These are phyloP conservation scores for Aspergillus sp. DNA, from an alignment of 2,329 filamentous ascomycete genomes.

Conservation along the genomic window DNA sequence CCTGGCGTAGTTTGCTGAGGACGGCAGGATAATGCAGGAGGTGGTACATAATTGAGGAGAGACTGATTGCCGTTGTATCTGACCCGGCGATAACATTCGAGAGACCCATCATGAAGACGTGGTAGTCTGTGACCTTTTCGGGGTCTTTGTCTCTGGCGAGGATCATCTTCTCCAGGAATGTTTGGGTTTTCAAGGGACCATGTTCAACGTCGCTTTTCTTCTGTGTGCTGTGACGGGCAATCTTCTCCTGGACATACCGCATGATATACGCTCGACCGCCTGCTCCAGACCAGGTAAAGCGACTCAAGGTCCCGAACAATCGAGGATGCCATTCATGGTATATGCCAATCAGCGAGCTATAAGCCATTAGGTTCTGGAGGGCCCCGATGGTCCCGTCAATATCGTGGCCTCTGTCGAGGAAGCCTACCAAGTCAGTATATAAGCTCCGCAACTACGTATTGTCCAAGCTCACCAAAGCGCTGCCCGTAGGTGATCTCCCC, in stretches of 20 bases:
- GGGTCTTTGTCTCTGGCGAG: constrained; percentile 44
- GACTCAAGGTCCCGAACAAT: constrained; percentile 32
- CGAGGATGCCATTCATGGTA: constrained; percentile 41
- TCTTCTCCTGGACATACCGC: constrained; percentile 33
- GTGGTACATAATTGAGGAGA: constrained; percentile 48
- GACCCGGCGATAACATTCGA: constrained; percentile 38
- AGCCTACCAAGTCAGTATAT: constrained; percentile 38
- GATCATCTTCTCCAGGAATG: constrained; percentile 47
- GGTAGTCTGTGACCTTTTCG: constrained; percentile 41
- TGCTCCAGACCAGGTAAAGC: constrained; percentile 31
- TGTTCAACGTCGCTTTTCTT: constrained; percentile 3
- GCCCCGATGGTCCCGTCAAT: constrained; percentile 44
- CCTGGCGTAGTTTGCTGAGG: constrained; percentile 28
- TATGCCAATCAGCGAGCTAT: constrained; percentile 45
- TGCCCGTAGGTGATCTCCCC: constrained; percentile 49
- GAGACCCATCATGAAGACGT: constrained; percentile 39
- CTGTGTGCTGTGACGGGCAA: constrained; percentile 26
- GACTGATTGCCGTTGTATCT: constrained; percentile 51
- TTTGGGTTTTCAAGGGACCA: constrained; percentile 23
- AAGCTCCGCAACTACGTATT: accelerated
- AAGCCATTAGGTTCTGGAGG: constrained; percentile 36
- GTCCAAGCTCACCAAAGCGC: constrained; percentile 25
- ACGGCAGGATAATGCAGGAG: constrained; percentile 38
- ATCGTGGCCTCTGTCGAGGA: constrained; percentile 50
- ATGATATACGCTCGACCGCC: constrained; percentile 34